Evolutionary conservation across 192 early-diverging fungal species (phyloP), one percentile per base, ranked within the genome.

Genomic region (Coemansia umbellata): DNA sequence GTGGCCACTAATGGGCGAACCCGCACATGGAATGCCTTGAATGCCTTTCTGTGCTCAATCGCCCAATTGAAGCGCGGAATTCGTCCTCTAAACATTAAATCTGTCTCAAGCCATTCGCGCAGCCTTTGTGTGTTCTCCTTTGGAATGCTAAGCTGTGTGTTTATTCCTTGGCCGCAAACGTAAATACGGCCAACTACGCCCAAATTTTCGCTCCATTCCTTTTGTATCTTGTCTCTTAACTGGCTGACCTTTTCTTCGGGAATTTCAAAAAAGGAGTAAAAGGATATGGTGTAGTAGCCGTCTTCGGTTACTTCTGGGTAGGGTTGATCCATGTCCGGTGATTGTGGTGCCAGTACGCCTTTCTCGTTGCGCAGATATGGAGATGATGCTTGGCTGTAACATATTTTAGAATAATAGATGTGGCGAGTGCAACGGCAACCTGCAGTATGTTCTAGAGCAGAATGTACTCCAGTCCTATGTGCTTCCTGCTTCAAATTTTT

Each of bases 91-190:
- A 55, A 63, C 37, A 67, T 53, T 10, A 70, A 18, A 59, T 63
- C 37, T 2, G 48, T 5, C 48, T 77, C 64, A 14, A 81, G 76
- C 68, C 82, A 88, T n/a, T 53, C 19, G 35, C 81, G 81, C 28
- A 91, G 61, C 2, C 43, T 22, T 2, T 47, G 61, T 4, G 82
- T 56, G 17, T 79, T 71, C 8, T 74, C 63, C 18, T 63, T 55
- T 37, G 87, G 87, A 42, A 84, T 82, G 37, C 84, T 82, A 9
- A 89, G 73, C 66, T 91, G 89, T n/a, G 86, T 87, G 59, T 91
- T 91, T 69, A 91, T 84, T 0, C 89, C 89, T 65, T 91, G 83
- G 4, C 73, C 58, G 15, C 82, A 80, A 15, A 91, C 63, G 59
- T 91, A 91, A 33, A 91, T 85, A 11, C 89, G 80, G 6, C 89